Percentiles rank a stretch among this genome's conserved stretches.
Conservation (phyloP, 768 basidiomycete genomes). For the Xanthoconium stramineum region DNA sequence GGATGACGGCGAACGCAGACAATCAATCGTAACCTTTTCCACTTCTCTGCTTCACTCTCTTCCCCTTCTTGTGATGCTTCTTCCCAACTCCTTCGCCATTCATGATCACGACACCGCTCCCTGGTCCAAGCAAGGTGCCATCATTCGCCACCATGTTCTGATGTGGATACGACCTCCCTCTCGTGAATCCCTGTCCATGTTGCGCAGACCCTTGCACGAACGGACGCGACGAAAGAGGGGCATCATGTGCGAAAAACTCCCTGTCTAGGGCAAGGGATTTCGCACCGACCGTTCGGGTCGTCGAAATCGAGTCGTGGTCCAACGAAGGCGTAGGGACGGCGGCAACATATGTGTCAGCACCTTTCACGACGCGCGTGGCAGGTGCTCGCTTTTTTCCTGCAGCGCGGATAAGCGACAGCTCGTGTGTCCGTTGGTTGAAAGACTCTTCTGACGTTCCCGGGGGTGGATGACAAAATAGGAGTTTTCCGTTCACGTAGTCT, state of each 20-base stretch:
- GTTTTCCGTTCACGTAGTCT: slow-evolving; percentile 94
- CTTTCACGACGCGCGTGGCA: slow-evolving; percentile 77
- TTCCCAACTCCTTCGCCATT: slow-evolving; percentile 50
- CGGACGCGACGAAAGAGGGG: slow-evolving; percentile 53
- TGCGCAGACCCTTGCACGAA: slow-evolving; percentile 60
- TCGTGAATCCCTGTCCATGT: slow-evolving; percentile 58
- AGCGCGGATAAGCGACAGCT: slow-evolving; percentile 53
- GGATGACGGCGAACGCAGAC: not conserved
- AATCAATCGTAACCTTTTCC: slow-evolving; percentile 85
- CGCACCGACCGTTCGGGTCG: slow-evolving; percentile 34
- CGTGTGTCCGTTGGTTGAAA: slow-evolving; percentile 75
- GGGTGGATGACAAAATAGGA: slow-evolving; percentile 90
- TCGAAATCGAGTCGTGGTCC: slow-evolving; percentile 21
- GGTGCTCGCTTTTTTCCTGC: slow-evolving; percentile 88
- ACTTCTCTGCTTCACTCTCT: slow-evolving; percentile 83
- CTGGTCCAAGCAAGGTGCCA: slow-evolving; percentile 57
- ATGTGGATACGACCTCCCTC: slow-evolving; percentile 73
- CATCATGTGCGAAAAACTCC: slow-evolving; percentile 71
- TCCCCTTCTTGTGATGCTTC: slow-evolving; percentile 82
- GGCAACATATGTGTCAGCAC: slow-evolving; percentile 78
- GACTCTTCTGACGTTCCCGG: slow-evolving; percentile 59
- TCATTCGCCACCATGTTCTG: slow-evolving; percentile 78
- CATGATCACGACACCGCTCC: slow-evolving; percentile 38
- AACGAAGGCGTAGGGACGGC: not conserved
- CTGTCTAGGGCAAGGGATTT: slow-evolving; percentile 74